Percentiles rank a stretch among this genome's conserved stretches.
Evolutionary conservation across 2,329 filamentous ascomycete species (phyloP).

Genomic region (Ceratocystis variospora): DNA sequence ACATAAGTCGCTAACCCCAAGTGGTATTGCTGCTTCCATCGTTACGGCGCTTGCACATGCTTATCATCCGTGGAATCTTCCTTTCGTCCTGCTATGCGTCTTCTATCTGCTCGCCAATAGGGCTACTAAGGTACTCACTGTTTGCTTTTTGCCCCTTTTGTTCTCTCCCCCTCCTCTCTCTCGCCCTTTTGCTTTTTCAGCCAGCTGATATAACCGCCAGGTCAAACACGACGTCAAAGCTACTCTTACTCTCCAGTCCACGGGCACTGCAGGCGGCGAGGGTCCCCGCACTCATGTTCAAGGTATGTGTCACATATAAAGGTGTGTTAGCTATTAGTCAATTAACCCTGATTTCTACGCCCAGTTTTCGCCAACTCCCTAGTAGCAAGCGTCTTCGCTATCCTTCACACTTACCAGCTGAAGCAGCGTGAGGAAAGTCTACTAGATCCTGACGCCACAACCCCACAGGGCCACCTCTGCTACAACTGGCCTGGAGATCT

Average conservation of each 20-base stretch:
- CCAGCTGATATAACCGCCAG: slow-evolving; percentile 29
- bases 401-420: slow-evolving; percentile 49
- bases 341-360: neutral
- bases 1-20: slow-evolving; percentile 63
- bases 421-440: slow-evolving; percentile 33
- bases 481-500: slow-evolving; percentile 49
- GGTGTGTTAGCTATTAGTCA: neutral
- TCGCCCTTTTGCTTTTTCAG: slow-evolving; percentile 18
- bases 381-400: slow-evolving; percentile 52
- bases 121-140: slow-evolving; percentile 55
- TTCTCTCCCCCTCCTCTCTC: neutral
- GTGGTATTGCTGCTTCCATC: slow-evolving; percentile 57
- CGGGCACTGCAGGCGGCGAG: slow-evolving; percentile 62
- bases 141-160: neutral
- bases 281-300: slow-evolving; percentile 73
- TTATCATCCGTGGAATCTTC: slow-evolving; percentile 84
- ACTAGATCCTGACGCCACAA: slow-evolving; percentile 24
- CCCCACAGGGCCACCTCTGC: slow-evolving; percentile 35
- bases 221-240: slow-evolving; percentile 81
- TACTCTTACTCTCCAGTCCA: slow-evolving; percentile 61
- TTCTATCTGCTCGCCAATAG: slow-evolving; percentile 80
- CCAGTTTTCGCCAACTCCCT: slow-evolving; percentile 72
- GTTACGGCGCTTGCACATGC: slow-evolving; percentile 69
- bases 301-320: slow-evolving; percentile 30
- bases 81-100: slow-evolving; percentile 66